Base-by-base conservation (phyloP, 2,329 filamentous ascomycete genomes). In the Xylaria sp. region DNA sequence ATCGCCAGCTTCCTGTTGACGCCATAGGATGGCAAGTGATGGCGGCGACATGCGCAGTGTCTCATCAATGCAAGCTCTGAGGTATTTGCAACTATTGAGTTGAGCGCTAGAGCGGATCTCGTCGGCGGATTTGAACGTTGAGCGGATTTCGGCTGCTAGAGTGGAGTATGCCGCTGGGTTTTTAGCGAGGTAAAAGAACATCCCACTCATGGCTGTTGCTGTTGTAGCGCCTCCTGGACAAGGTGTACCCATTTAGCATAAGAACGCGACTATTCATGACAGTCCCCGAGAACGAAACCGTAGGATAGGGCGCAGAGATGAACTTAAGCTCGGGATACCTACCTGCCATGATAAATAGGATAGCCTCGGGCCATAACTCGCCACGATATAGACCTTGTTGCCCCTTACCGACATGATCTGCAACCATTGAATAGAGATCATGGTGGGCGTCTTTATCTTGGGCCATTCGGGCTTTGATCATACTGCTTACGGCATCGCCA, bases 21-120 rank as follows among this genome's bases (percentile, higher is more conserved):
- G 46, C 59, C 56, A 63, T 8, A 63, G 17, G 1, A 48, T 23
- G 0, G 44, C 53, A 2, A 23, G 4, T 0, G 33, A 25, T 15
- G 59, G 63, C 1, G 59, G 55, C 3, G 41, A 23, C 1, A 65
- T 56, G 0, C 63, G 54, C 29, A 65, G 23, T 21, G 62, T 25
- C 21, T 65, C 62, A n/a, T 65, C 52, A 8, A 65, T 55, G 31
- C 49, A 48, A 7, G 63, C 63, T 8, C 63, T 52, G 0, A 60
- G 56, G 27, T 63, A 60, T 23, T 27, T 23, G 33, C 56, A 63
- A 11, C 8, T 11, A 4, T 57, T 17, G 3, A 66, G 53, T 4
- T 31, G 33, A 9, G 60, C 37, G 4, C 62, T 54, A 7, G 35
- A 7, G 4, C 10, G 25, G 3, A 64, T 62, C 9, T 58, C 49